A percentile compares a stretch with the other conserved stretches of the same genome.
These are phyloP conservation scores for Cornus kousa DNA, from an alignment of 148 eudicot species.

Conservation along the genomic window DNA sequence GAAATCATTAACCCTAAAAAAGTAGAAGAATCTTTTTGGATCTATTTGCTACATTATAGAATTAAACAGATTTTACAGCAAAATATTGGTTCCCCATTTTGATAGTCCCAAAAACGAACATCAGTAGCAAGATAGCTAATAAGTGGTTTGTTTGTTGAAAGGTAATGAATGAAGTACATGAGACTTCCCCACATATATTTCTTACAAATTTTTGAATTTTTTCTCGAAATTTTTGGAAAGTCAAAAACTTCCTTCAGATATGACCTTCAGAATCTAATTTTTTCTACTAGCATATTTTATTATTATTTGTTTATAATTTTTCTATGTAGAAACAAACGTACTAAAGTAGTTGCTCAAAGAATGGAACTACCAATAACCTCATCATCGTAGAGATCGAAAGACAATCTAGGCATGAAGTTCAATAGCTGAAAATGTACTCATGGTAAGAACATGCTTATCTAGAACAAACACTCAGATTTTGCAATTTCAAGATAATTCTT, in stretches of 20 bases:
- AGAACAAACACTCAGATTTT: not conserved
- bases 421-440: too few relatives aligned
- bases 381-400: not conserved
- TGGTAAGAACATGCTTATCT: not conserved
- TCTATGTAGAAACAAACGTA: not conserved
- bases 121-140: not conserved
- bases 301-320: too few relatives aligned
- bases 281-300: not conserved
- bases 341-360: not conserved
- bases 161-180: not conserved
- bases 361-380: not conserved
- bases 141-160: not conserved
- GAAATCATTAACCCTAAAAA: slow-evolving; percentile 2
- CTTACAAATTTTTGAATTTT: not conserved
- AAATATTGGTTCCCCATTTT: not conserved
- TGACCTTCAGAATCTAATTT: not conserved
- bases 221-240: not conserved
- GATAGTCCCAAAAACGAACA: not conserved
- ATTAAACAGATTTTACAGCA: not conserved
- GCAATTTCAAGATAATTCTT: slow-evolving; percentile 13
- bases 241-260: not conserved
- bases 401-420: too few relatives aligned
- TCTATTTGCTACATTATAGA: not conserved
- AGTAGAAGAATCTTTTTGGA: not conserved
- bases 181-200: too few relatives aligned